phyloP scores from a whole-genome alignment of 2,329 filamentous ascomycete genomes.

The Colletotrichum noveboracense region DNA sequence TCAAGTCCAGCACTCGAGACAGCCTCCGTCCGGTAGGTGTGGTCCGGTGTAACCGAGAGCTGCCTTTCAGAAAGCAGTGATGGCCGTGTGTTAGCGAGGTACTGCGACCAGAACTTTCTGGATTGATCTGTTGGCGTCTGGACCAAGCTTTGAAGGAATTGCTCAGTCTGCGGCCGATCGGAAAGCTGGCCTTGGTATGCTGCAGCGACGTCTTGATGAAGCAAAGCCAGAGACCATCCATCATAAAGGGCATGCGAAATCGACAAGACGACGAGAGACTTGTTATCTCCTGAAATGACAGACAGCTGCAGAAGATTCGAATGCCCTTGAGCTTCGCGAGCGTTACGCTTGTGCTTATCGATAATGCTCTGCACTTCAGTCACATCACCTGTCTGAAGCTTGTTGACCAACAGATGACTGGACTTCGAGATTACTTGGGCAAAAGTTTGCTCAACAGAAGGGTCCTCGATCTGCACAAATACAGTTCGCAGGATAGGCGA shows the following conservation, averaged over 20 bases:
- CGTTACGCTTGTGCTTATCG: conserved; percentile 39
- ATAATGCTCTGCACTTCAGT: conserved; percentile 42
- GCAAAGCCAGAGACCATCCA: conserved; percentile 78
- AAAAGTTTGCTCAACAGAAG: conserved; percentile 55
- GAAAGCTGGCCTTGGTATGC: conserved; percentile 60
- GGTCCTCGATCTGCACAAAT: conserved; percentile 71
- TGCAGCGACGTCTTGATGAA: conserved; percentile 73
- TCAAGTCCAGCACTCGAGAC: conserved; percentile 34
- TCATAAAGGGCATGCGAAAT: conserved; percentile 90
- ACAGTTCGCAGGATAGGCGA: conserved; percentile 78
- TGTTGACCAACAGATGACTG: conserved; percentile 22
- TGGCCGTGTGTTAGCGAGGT: conserved; percentile 58
- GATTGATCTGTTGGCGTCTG: conserved; percentile 37
- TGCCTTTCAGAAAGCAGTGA: conserved; percentile 33
- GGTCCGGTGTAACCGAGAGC: conserved; percentile 32
- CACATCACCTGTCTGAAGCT: conserved; percentile 27
- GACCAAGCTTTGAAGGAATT: conserved; percentile 61
- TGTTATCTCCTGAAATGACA: conserved; percentile 37
- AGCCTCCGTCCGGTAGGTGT: conserved; percentile 40
- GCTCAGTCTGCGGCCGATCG: conserved; percentile 52
- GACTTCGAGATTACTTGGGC: conserved; percentile 51
- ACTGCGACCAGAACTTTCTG: conserved; percentile 72
- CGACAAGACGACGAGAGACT: conserved; percentile 64
- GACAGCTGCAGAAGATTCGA: conserved; percentile 54
- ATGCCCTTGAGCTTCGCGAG: conserved; percentile 38